A percentile compares a stretch with the other conserved stretches of the same genome.
Conservation (phyloP, 257 asterid species). For the Mitragyna speciosa region DNA sequence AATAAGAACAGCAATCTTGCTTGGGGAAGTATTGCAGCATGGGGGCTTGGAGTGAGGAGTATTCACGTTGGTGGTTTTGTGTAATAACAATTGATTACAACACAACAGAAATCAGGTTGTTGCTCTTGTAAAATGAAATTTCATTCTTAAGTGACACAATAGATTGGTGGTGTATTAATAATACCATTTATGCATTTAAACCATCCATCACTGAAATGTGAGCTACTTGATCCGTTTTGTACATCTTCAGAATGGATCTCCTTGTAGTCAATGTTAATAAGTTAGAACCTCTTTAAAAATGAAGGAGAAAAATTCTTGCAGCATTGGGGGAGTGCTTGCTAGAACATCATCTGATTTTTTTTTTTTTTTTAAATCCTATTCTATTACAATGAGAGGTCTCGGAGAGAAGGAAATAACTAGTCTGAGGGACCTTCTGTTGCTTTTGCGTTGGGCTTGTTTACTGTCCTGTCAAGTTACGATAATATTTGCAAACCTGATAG, state of each 20-base stretch:
- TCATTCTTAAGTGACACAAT: background rate
- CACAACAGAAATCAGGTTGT: background rate
- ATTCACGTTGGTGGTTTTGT: background rate
- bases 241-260: background rate
- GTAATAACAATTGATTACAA: too few relatives aligned
- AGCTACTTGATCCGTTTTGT: background rate
- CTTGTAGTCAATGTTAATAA: background rate
- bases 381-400: too few relatives aligned
- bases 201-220: background rate
- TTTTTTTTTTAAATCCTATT: too few relatives aligned
- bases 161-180: background rate
- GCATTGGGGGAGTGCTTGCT: background rate
- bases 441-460: too few relatives aligned
- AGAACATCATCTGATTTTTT: too few relatives aligned
- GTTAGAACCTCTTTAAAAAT: too few relatives aligned
- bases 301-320: too few relatives aligned
- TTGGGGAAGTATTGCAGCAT: background rate
- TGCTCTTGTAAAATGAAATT: background rate
- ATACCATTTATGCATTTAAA: background rate
- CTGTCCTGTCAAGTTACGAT: too few relatives aligned
- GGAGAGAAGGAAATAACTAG: too few relatives aligned
- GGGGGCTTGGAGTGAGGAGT: conserved; percentile 1
- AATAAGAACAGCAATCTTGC: background rate
- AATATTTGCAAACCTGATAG: too few relatives aligned
- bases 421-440: too few relatives aligned